These are phyloP conservation scores for Kluyveromyces lactis DNA, from an alignment of 805 yeast species.

Conservation along the genomic window DNA sequence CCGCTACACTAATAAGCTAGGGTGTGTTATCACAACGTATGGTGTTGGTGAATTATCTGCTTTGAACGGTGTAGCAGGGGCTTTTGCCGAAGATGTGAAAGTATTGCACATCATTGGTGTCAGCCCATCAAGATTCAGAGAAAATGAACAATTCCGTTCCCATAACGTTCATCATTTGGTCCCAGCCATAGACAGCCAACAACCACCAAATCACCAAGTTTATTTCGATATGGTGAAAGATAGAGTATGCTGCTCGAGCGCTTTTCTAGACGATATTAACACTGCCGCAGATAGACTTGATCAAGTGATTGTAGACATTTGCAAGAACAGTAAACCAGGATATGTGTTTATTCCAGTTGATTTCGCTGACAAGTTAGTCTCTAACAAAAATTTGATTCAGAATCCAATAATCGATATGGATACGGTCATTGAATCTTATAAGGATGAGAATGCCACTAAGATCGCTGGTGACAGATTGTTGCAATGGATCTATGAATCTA, in stretches of 20 bases:
- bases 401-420: constrained; percentile 12
- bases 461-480: constrained; percentile 15
- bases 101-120: constrained; percentile 80
- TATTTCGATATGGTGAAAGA: constrained; percentile 56
- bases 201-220: constrained; percentile 54
- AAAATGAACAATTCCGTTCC: constrained; percentile 22
- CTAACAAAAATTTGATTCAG: constrained; percentile 11
- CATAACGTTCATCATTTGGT: constrained; percentile 52
- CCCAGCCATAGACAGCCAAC: constrained; percentile 38
- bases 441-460: constrained; percentile 11
- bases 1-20: constrained; percentile 52
- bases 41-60: constrained; percentile 91
- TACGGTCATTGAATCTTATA: constrained; percentile 7
- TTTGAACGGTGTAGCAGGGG: constrained; percentile 72
- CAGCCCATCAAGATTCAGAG: constrained; percentile 26
- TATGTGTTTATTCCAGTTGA: constrained; percentile 73
- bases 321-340: constrained; percentile 65
- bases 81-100: constrained; percentile 75
- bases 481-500: constrained; percentile 40
- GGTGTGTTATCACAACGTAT: constrained; percentile 57
- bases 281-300: constrained; percentile 55
- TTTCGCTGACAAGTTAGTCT: constrained; percentile 37
- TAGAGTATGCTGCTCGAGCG: constrained; percentile 48
- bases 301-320: constrained; percentile 47
- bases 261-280: constrained; percentile 36